phyloP scores from a whole-genome alignment of 108 stramenopile species.

The Skeletonema costatum region DNA sequence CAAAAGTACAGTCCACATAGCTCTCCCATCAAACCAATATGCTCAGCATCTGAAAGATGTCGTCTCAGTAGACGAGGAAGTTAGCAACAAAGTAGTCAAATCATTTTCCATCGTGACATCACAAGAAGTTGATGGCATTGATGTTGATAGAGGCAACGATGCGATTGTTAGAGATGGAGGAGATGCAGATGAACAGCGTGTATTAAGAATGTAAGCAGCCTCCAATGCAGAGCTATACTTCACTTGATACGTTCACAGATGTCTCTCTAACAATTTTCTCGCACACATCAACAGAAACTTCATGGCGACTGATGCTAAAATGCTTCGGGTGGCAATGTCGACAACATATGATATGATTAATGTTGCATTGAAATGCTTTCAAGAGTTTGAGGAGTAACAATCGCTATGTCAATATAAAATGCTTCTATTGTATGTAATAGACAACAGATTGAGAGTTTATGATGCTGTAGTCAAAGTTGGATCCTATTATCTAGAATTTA shows the following conservation, averaged over 20 bases:
- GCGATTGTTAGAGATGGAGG: not conserved
- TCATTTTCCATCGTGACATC: slow-evolving; percentile 44
- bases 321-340: slow-evolving; percentile 81
- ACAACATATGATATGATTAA: slow-evolving; percentile 83
- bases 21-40: slow-evolving; percentile 57
- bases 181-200: slow-evolving; percentile 5
- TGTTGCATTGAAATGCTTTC: slow-evolving; percentile 73
- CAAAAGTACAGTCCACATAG: slow-evolving; percentile 58
- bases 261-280: not conserved
- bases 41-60: slow-evolving; percentile 63
- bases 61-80: slow-evolving; percentile 70
- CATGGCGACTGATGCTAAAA: slow-evolving; percentile 79
- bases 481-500: not conserved
- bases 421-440: too few species aligned
- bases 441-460: too few species aligned
- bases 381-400: slow-evolving; percentile 61
- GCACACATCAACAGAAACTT: slow-evolving; percentile 31
- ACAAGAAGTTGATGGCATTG: not conserved
- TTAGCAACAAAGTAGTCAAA: slow-evolving; percentile 67
- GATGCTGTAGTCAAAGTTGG: not conserved
- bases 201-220: slow-evolving; percentile 11
- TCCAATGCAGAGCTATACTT: not conserved
- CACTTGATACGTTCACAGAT: not conserved
- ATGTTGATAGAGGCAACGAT: not conserved
- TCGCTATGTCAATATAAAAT: not conserved